Percentiles rank a stretch among this genome's conserved stretches.
phyloP scores from a whole-genome alignment of 805 yeast species.

The Candida silvicultrix region DNA sequence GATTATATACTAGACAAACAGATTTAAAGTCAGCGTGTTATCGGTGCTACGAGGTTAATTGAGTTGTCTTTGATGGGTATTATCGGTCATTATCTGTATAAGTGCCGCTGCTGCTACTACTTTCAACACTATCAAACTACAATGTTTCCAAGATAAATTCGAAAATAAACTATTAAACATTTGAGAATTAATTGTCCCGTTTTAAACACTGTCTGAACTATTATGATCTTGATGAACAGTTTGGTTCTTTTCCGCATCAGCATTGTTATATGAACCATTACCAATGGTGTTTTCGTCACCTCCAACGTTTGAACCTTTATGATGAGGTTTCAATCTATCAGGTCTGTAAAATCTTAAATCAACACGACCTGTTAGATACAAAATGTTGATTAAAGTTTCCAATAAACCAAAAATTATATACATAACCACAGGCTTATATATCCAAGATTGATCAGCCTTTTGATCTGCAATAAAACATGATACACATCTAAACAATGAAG shows the following conservation, averaged over 20 bases:
- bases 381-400: constrained; percentile 49
- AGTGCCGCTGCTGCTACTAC: too few species aligned
- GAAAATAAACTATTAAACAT: too few species aligned
- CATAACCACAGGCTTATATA: constrained; percentile 51
- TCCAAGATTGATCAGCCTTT: constrained; percentile 31
- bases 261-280: background rate
- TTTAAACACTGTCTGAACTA: background rate
- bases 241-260: background rate
- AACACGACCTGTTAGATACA: constrained; percentile 58
- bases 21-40: too few species aligned
- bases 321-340: constrained; percentile 37
- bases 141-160: too few species aligned
- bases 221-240: background rate
- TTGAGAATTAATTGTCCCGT: too few species aligned
- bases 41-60: too few species aligned
- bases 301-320: background rate
- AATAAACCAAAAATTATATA: constrained; percentile 65
- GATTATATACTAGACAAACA: too few species aligned
- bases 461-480: constrained; percentile 31
- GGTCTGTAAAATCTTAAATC: constrained; percentile 80
- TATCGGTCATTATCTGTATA: too few species aligned
- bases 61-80: too few species aligned
- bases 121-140: too few species aligned
- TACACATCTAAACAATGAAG: constrained; percentile 45
- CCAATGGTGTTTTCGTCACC: background rate